These are phyloP conservation scores for Geranium brycei DNA, from an alignment of 345 rosid genomes.

Conservation along the genomic window DNA sequence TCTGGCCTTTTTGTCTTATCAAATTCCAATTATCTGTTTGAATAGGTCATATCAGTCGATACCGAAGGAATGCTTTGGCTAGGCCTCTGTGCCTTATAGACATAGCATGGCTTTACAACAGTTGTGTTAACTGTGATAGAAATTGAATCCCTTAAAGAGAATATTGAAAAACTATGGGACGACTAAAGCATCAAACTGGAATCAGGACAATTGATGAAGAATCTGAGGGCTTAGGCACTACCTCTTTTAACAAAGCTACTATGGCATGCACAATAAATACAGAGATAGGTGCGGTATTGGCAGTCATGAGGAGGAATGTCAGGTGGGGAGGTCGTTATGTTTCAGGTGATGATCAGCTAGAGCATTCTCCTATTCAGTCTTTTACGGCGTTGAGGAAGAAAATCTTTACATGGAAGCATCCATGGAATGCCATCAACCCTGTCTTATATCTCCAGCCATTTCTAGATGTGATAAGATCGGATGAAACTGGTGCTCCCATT, in stretches of 20 bases:
- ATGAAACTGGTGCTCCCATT: conserved; percentile 90
- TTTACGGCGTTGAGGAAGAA: conserved; percentile 77
- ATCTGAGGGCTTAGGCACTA: conserved; percentile 64
- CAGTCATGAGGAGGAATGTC: conserved; percentile 96
- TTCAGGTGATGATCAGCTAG: conserved; percentile 90
- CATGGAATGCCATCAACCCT: conserved; percentile 78
- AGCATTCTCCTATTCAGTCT: conserved; percentile 80
- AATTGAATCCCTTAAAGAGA: conserved; percentile 17
- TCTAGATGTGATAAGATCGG: conserved; percentile 77
- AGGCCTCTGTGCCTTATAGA: conserved; percentile 9
- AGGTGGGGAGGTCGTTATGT: conserved; percentile 93
- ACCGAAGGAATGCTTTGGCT: conserved; percentile 26
- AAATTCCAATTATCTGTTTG: neutral
- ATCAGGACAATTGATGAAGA: conserved; percentile 90
- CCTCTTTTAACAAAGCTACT: conserved; percentile 42
- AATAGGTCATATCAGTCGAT: neutral
- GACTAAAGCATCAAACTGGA: conserved; percentile 76
- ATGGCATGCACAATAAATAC: conserved; percentile 76
- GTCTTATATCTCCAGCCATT: conserved; percentile 79
- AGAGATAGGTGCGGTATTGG: conserved; percentile 85
- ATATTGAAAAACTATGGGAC: conserved; percentile 53
- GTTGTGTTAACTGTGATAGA: conserved; percentile 11
- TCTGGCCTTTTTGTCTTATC: neutral
- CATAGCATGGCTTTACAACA: neutral
- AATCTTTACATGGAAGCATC: conserved; percentile 75